Base-by-base conservation (phyloP, 441 rosid species). In the Adansonia rubrostipa region DNA sequence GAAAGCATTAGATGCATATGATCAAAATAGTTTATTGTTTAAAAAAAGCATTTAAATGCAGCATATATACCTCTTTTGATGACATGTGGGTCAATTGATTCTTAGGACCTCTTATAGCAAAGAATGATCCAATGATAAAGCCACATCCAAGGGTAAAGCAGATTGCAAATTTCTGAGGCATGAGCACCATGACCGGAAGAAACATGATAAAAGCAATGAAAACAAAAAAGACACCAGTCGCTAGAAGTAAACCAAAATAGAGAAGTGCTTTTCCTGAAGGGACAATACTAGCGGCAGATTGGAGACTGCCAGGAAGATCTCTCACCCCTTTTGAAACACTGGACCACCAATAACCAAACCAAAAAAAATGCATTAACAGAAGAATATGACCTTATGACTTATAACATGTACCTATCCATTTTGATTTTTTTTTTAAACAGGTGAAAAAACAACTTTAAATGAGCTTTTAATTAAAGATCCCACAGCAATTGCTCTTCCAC, bases 311-410 rank as follows among this genome's bases (percentile, higher is more conserved):
- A 1, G 96, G 93, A 62, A 90, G 61, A 80, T 92, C 93, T 82
- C 92, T 88, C 54, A 92, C 93, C 50, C 96, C 96, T 78, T 92
- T 87, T 54, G 96, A 87, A 80, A 92, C 93, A 28, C 96, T 90
- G 88, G 42, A 66, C 2, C 17, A 76, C 77, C 42, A 51, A 40
- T 17, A 45, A 81, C 56, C 62, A 74, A 74, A 70, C 77, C 45
- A 63, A 63, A 14, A 40, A 10, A 60, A 22, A 58, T 70, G 47
- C 19, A 42, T 3, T 9, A 60, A n/a, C 58, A 80, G 20, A 71
- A 22, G 45, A 28, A 51, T 13, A 73, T 62, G 11, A 48, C 2
- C 53, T 50, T 17, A 53, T 47, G 61, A 51, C 0, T 40, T 17
- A 57, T 54, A n/a, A 19, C 15, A 54, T 33, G 50, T 54, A 36